Evolutionary conservation across 2,329 filamentous ascomycete genomes (phyloP).

Genomic region (Botrytis deweyae): DNA sequence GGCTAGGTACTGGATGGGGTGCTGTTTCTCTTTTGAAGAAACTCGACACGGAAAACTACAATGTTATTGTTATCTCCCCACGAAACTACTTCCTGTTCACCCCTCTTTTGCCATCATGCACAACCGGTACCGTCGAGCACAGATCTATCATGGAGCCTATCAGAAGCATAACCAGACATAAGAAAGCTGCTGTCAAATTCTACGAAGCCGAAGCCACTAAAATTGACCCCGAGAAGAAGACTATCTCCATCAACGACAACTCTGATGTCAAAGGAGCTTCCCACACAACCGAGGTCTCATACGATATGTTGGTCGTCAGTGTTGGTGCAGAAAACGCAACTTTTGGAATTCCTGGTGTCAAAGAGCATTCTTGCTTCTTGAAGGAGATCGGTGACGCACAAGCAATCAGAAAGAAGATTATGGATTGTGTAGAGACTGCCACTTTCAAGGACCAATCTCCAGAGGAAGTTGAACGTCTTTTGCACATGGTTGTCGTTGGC

Average conservation of each 20-base stretch:
- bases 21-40: conserved; percentile 97
- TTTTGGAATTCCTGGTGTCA: conserved; percentile 94
- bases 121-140: conserved; percentile 95
- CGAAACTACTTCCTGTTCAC: conserved; percentile 99
- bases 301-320: conserved; percentile 97
- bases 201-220: conserved; percentile 97
- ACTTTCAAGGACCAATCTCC: conserved; percentile 93
- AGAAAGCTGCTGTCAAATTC: conserved; percentile 90
- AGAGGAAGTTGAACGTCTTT: conserved; percentile 86
- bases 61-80: conserved; percentile 94
- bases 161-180: conserved; percentile 91
- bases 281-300: conserved; percentile 83
- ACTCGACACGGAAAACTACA: conserved; percentile 98
- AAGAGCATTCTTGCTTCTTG: conserved; percentile 93
- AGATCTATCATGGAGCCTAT: conserved; percentile 99
- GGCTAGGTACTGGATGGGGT: conserved; percentile 87
- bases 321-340: conserved; percentile 98
- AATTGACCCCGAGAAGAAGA: conserved; percentile 87
- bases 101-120: conserved; percentile 93
- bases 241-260: conserved; percentile 86
- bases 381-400: conserved; percentile 98
- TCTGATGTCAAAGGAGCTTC: conserved; percentile 87
- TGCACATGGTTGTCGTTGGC: conserved; percentile 96
- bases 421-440: conserved; percentile 98
- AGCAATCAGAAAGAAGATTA: conserved; percentile 95